A percentile compares a stretch with the other conserved stretches of the same genome.
phyloP scores from a whole-genome alignment of 208 protist genomes.

The Wallacemonas collosoma region DNA sequence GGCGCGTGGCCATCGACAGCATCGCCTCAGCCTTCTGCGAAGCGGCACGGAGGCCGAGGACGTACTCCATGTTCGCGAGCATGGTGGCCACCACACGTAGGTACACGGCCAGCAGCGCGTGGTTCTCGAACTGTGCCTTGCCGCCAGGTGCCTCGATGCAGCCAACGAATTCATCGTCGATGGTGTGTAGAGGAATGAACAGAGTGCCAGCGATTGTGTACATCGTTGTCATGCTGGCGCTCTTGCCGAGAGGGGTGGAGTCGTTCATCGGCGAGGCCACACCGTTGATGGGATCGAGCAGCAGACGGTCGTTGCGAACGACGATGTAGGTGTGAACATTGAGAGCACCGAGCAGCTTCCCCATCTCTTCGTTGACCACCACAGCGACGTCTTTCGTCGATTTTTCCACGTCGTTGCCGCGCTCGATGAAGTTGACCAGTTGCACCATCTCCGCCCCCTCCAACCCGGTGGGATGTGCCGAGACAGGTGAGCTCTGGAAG shows the following conservation, averaged over 20 bases:
- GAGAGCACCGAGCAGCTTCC: constrained; percentile 17
- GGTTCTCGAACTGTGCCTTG: not conserved
- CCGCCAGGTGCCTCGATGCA: constrained; percentile 58
- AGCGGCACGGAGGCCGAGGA: constrained; percentile 21
- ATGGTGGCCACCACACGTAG: constrained; percentile 35
- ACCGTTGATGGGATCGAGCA: constrained; percentile 67
- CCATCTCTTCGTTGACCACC: constrained; percentile 51
- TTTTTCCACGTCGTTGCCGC: constrained; percentile 34
- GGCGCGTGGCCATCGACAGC: constrained; percentile 79
- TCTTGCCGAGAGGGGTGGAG: constrained; percentile 56
- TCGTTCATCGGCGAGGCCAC: constrained; percentile 48
- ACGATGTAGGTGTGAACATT: constrained; percentile 45
- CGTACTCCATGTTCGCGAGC: constrained; percentile 26
- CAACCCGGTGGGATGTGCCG: not conserved
- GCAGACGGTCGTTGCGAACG: constrained; percentile 43
- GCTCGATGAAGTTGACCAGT: constrained; percentile 34
- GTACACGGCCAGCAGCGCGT: constrained; percentile 15
- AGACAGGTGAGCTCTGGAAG: not conserved
- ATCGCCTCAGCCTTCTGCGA: constrained; percentile 76
- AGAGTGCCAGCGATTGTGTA: constrained; percentile 52
- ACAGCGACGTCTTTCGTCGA: constrained; percentile 32
- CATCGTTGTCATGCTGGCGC: constrained; percentile 28
- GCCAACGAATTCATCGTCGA: constrained; percentile 45
- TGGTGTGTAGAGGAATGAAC: constrained; percentile 59
- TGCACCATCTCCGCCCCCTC: constrained; percentile 1